Evolutionary conservation across 2,329 filamentous ascomycete genomes (phyloP).

Genomic region (Lecanicillium sp.): DNA sequence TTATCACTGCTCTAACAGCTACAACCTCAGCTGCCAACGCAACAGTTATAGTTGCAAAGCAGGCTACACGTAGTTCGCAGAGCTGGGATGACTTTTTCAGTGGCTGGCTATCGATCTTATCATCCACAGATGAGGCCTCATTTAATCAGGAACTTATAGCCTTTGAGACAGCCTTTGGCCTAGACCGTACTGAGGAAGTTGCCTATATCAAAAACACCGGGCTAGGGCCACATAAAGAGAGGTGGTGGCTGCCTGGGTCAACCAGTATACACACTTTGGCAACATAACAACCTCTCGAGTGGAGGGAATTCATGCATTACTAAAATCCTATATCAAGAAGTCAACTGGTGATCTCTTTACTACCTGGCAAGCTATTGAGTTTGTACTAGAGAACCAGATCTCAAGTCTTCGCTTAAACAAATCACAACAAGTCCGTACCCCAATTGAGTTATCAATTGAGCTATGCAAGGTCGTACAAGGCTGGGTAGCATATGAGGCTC

Average conservation of each 20-base stretch:
- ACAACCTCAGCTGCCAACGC: too few relatives aligned
- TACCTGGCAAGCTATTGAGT: neutral
- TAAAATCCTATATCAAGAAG: conserved; percentile 8
- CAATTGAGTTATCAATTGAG: too few relatives aligned
- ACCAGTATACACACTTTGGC: conserved; percentile 18
- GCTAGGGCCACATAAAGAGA: conserved; percentile 21
- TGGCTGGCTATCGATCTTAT: conserved; percentile 19
- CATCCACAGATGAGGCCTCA: conserved; percentile 16
- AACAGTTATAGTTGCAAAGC: too few relatives aligned
- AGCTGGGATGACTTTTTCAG: conserved; percentile 18
- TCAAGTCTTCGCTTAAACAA: too few relatives aligned
- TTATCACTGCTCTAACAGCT: too few relatives aligned
- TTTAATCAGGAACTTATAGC: conserved; percentile 16
- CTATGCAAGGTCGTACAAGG: too few relatives aligned
- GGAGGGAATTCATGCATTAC: conserved; percentile 15
- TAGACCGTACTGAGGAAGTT: conserved; percentile 16
- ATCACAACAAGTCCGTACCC: too few relatives aligned
- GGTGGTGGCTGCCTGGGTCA: conserved; percentile 20
- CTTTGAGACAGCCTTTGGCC: conserved; percentile 16
- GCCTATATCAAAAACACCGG: conserved; percentile 18
- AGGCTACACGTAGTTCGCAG: too few relatives aligned
- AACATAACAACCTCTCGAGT: conserved; percentile 14
- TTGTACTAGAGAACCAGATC: neutral
- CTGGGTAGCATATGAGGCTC: too few relatives aligned
- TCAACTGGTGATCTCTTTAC: neutral